These are phyloP conservation scores for Aaosphaeria pasadenensis DNA, from an alignment of 2,329 filamentous ascomycete genomes.

Conservation along the genomic window DNA sequence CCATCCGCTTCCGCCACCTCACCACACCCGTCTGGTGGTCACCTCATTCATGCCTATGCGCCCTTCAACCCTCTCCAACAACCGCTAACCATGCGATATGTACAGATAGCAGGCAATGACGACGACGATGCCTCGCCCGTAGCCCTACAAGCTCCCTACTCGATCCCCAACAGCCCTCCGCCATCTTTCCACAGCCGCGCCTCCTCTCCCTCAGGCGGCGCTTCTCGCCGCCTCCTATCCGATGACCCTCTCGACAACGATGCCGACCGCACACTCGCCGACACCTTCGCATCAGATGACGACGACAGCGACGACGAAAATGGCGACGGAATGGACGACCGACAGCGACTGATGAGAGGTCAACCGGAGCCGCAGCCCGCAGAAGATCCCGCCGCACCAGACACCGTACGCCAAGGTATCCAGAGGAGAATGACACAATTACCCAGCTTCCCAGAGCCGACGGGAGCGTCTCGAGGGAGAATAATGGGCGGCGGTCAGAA, in stretches of 20 bases:
- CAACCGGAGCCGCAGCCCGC: constrained; percentile 35
- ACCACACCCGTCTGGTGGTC: not conserved
- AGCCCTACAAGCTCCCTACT: constrained; percentile 25
- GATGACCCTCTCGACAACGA: constrained; percentile 51
- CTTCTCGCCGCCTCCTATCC: constrained; percentile 52
- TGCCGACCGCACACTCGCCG: constrained; percentile 79
- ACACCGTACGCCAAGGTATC: constrained; percentile 31
- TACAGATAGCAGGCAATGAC: constrained; percentile 44
- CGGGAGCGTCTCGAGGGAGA: constrained; percentile 41
- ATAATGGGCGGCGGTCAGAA: constrained; percentile 71
- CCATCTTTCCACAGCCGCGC: constrained; percentile 88
- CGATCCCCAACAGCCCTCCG: constrained; percentile 48
- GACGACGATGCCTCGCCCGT: constrained; percentile 38
- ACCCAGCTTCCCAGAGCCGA: constrained; percentile 47
- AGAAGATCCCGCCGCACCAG: constrained; percentile 10
- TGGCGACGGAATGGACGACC: constrained; percentile 74
- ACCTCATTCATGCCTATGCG: constrained; percentile 2
- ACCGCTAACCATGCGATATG: not conserved
- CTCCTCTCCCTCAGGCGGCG: constrained; percentile 58
- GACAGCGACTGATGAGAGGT: constrained; percentile 79
- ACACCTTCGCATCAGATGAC: constrained; percentile 80
- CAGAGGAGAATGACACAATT: constrained; percentile 53
- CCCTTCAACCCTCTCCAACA: not conserved
- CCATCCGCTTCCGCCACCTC: constrained; percentile 2
- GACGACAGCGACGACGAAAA: constrained; percentile 67